Conservation (phyloP, 1,284 basidiomycete species). For the Ceraceosorus guamensis region DNA sequence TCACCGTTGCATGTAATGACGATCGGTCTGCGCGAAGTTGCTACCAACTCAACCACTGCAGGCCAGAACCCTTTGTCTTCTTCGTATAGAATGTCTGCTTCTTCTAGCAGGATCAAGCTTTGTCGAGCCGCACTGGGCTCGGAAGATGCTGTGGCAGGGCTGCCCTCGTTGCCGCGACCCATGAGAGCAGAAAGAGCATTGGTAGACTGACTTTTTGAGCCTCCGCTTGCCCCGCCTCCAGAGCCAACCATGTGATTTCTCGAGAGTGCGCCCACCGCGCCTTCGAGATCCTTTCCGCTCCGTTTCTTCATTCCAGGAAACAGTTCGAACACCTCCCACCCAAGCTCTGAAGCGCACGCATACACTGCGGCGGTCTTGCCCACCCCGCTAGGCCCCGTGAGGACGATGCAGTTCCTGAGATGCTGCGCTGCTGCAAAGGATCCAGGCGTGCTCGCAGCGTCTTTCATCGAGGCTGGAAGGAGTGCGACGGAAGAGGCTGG, state of each 20-base stretch:
- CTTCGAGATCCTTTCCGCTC: constrained; percentile 68
- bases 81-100: constrained; percentile 85
- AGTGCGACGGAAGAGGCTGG: background rate
- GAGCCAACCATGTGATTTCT: constrained; percentile 58
- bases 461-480: background rate
- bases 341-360: constrained; percentile 57
- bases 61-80: constrained; percentile 90
- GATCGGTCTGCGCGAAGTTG: constrained; percentile 36
- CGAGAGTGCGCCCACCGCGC: constrained; percentile 82
- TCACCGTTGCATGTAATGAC: constrained; percentile 39
- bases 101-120: constrained; percentile 88
- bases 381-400: constrained; percentile 60
- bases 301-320: constrained; percentile 81
- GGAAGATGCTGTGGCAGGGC: background rate
- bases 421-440: constrained; percentile 26
- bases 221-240: constrained; percentile 30
- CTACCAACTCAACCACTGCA: constrained; percentile 50
- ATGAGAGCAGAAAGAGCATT: background rate
- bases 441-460: background rate
- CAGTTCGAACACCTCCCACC: constrained; percentile 94
- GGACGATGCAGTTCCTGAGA: constrained; percentile 51
- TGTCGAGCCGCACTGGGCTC: constrained; percentile 54
- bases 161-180: background rate
- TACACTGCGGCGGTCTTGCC: constrained; percentile 45
- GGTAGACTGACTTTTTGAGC: background rate